phyloP scores from a whole-genome alignment of 2,329 filamentous ascomycete genomes.

The Sordariomycetes sp. region DNA sequence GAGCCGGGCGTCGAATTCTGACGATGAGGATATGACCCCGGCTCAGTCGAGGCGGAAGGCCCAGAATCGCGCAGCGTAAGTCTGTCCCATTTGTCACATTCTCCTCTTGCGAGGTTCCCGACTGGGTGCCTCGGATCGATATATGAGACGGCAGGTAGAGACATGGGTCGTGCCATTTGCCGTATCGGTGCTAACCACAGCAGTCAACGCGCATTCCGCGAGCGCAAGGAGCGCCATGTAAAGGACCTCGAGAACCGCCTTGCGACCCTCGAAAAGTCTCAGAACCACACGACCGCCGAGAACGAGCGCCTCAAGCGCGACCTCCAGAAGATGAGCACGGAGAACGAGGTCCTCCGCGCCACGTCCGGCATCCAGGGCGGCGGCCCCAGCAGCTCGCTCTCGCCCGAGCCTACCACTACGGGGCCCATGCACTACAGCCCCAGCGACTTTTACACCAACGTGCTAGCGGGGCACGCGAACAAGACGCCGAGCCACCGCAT shows the following conservation, averaged over 20 bases:
- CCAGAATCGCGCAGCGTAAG: conserved; percentile 49
- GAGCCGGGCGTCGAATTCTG: conserved; percentile 27
- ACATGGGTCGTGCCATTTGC: not conserved
- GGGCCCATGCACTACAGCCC: conserved; percentile 61
- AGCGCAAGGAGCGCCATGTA: conserved; percentile 89
- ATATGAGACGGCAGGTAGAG: not conserved
- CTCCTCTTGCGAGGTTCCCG: not conserved
- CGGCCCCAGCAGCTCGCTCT: conserved; percentile 19
- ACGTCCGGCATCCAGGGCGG: conserved; percentile 35
- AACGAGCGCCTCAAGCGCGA: conserved; percentile 80
- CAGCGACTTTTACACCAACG: conserved; percentile 55
- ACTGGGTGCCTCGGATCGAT: not conserved
- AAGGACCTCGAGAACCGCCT: conserved; percentile 82
- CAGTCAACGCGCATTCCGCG: conserved; percentile 90
- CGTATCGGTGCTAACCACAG: not conserved
- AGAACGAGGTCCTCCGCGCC: conserved; percentile 85
- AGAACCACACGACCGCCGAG: conserved; percentile 60
- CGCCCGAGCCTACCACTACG: conserved; percentile 36
- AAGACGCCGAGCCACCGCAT: conserved; percentile 57
- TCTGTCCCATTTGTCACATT: conserved; percentile 11
- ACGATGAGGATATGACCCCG: conserved; percentile 41
- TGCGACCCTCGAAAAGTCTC: conserved; percentile 59
- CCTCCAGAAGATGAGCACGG: conserved; percentile 70
- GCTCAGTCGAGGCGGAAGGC: conserved; percentile 46
- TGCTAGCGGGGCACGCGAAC: conserved; percentile 48